Conservation (phyloP, 805 yeast genomes). For the Saturnispora galanensis region DNA sequence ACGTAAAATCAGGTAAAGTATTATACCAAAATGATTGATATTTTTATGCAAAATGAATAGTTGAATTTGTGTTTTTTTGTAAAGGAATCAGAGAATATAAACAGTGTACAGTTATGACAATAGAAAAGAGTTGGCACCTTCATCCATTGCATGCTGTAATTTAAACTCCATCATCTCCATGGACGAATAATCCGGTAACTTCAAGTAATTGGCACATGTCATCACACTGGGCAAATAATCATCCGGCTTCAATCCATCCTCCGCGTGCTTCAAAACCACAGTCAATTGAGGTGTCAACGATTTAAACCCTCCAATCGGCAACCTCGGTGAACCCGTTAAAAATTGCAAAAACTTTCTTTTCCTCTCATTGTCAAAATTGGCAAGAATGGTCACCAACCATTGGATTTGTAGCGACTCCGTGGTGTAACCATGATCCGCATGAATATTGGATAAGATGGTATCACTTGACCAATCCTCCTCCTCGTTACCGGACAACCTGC, state of each 20-base stretch:
- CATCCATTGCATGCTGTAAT: constrained; percentile 62
- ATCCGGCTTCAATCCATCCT: constrained; percentile 56
- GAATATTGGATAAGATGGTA: constrained; percentile 49
- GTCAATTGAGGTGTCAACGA: constrained; percentile 74
- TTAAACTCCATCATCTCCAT: constrained; percentile 49
- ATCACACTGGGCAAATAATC: constrained; percentile 90
- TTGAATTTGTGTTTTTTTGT: background rate
- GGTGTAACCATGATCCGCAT: constrained; percentile 86
- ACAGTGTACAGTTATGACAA: constrained; percentile 40
- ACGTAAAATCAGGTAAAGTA: too few species aligned
- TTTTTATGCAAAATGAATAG: background rate
- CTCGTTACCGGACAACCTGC: constrained; percentile 60
- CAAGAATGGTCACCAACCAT: constrained; percentile 52
- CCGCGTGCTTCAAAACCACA: constrained; percentile 77
- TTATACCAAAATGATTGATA: background rate
- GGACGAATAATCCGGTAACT: constrained; percentile 72
- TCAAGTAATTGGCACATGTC: constrained; percentile 95
- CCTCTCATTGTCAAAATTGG: constrained; percentile 41
- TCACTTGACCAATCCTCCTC: constrained; percentile 80
- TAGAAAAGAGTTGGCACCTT: constrained; percentile 83
- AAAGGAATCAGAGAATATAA: background rate
- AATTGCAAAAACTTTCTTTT: constrained; percentile 74
- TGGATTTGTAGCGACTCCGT: constrained; percentile 57
- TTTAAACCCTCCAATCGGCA: constrained; percentile 92
- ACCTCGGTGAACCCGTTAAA: constrained; percentile 83